These are phyloP conservation scores for Platanthera zijinensis DNA, from an alignment of 106 monocot species.

Conservation along the genomic window DNA sequence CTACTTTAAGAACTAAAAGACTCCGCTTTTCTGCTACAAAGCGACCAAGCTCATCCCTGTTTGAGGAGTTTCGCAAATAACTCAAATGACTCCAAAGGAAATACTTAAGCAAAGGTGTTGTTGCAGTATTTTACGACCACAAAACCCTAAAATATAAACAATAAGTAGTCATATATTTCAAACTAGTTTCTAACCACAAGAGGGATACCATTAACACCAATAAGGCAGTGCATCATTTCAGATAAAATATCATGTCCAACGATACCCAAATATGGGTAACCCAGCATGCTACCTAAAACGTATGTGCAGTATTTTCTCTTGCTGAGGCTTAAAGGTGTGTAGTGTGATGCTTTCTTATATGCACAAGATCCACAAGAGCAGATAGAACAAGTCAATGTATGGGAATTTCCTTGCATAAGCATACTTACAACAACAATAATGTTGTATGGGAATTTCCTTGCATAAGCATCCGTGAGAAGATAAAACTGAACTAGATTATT, in stretches of 20 bases:
- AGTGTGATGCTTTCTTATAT: background rate
- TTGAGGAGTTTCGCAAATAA: conserved; percentile 6
- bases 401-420: background rate
- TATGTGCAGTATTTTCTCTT: background rate
- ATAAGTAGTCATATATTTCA: background rate
- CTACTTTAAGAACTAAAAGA: conserved; percentile 70
- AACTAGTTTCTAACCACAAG: background rate
- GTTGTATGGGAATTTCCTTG: background rate
- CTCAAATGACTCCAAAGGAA: background rate
- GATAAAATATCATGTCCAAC: background rate
- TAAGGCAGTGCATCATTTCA: background rate
- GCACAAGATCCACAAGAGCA: background rate
- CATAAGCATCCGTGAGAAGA: background rate
- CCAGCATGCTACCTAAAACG: background rate
- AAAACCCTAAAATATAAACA: background rate
- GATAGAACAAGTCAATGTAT: background rate
- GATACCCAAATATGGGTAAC: background rate
- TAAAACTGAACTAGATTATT: background rate
- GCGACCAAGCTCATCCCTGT: conserved; percentile 72
- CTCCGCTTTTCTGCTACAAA: conserved; percentile 84
- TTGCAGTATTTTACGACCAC: background rate
- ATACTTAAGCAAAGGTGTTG: background rate
- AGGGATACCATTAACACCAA: background rate
- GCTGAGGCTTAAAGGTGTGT: background rate
- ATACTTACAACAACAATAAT: background rate